Conservation (phyloP, 1,139 yeast genomes). For the Pneumocystis carinii region DNA sequence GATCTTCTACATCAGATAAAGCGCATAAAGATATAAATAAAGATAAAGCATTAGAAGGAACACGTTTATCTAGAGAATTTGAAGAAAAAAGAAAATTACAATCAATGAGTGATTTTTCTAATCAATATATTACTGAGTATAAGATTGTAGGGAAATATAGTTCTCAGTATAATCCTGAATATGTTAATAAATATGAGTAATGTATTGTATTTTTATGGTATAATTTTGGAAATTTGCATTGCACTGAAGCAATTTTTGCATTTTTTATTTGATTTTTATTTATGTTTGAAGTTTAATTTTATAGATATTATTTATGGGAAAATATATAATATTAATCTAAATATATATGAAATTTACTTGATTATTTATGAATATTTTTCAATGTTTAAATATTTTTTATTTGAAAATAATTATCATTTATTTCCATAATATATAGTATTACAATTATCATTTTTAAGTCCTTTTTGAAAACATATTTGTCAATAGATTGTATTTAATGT, state of each 20-base stretch:
- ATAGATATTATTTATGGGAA: neutral
- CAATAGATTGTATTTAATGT: neutral
- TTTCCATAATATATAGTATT: neutral
- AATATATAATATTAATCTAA: neutral
- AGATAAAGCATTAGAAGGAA: neutral
- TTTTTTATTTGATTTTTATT: neutral
- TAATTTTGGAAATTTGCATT: neutral
- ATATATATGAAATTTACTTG: neutral
- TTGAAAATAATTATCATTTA: neutral
- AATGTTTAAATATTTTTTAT: neutral
- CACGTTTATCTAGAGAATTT: neutral
- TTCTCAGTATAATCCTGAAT: conserved; percentile 2
- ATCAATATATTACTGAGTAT: neutral
- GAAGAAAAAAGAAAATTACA: neutral
- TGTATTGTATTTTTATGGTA: neutral
- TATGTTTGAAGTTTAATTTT: neutral
- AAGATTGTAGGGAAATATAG: neutral
- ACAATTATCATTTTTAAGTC: neutral
- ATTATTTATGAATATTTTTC: neutral
- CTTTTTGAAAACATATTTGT: neutral
- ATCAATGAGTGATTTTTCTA: neutral
- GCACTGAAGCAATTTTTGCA: neutral
- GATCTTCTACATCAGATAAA: neutral
- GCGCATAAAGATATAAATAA: neutral
- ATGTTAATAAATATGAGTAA: neutral